Evolutionary conservation across 345 rosid genomes (phyloP), one percentile per base, ranked within the genome.

Genomic region (Euphorbia tirucalli): DNA sequence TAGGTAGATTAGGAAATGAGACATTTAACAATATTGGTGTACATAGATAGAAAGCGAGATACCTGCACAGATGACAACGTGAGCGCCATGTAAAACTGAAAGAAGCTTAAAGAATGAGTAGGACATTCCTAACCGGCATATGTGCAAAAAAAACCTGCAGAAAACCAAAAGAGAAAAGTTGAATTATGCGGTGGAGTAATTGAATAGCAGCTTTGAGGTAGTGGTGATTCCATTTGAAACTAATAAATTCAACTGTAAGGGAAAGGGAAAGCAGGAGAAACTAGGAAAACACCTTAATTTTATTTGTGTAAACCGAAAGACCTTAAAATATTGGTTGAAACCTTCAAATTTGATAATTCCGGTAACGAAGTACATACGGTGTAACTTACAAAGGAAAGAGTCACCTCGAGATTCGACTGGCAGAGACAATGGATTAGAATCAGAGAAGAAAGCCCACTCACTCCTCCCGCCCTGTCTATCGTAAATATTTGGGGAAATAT

Each of bases 11-110:
- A 49, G 21, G 57, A 0, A n/a, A 18, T 52, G 21, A 18, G 65
- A 32, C 8, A 18, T 30, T 35, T 0, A 31, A 30, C 15, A 61
- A 66, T 22, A n/a, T 16, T 21, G n/a, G 35, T 7, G 57, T 7
- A 48, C 39, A 19, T 69, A 80, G 74, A 72, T 43, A 76, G 75
- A 73, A 52, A 4, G 52, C 75, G 70, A 60, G 61, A 68, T 28
- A 74, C 55, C 57, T 71, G 75, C 44, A 68, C 49, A 35, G 43
- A 52, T 24, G 77, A 79, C 30, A 71, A 48, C 15, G 60, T 30
- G 25, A 66, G 52, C 16, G 73, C 77, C 81, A 72, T 75, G 49
- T 4, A 11, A 28, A 65, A 22, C 21, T 52, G 74, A 58, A 71
- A 39, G 50, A 43, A 67, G 35, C 28, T 62, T 21, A 63, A 15